Conservation (phyloP, 2,329 filamentous ascomycete genomes). For the Aspergillus sp. region DNA sequence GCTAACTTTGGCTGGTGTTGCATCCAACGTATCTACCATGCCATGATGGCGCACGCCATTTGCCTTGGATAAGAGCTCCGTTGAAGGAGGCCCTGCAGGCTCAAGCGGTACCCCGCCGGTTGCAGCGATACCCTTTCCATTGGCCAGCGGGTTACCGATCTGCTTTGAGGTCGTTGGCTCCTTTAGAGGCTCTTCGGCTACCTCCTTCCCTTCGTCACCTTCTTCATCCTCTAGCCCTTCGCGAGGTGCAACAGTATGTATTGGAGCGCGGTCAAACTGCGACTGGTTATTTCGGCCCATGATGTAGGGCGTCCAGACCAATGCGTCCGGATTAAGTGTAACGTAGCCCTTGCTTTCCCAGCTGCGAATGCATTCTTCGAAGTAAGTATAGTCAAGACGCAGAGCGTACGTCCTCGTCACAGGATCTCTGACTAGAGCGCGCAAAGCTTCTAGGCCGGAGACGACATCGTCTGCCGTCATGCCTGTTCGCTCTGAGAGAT, state of each 20-base stretch:
- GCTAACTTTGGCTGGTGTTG: slow-evolving; percentile 15
- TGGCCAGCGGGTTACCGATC: slow-evolving; percentile 18
- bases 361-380: slow-evolving; percentile 82
- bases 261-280: slow-evolving; percentile 79
- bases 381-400: slow-evolving; percentile 82
- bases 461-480: slow-evolving; percentile 97
- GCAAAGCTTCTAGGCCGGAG: slow-evolving; percentile 85
- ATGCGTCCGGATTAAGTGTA: slow-evolving; percentile 74
- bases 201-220: slow-evolving; percentile 32
- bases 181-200: slow-evolving; percentile 26
- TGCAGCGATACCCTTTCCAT: slow-evolving; percentile 22
- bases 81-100: slow-evolving; percentile 43
- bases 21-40: slow-evolving; percentile 21
- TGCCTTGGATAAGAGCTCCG: slow-evolving; percentile 31
- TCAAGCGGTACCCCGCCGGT: slow-evolving; percentile 28
- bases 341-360: slow-evolving; percentile 91
- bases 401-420: slow-evolving; percentile 87
- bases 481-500: slow-evolving; percentile 79
- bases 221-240: slow-evolving; percentile 59
- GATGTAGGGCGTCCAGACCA: slow-evolving; percentile 96
- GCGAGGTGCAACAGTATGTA: slow-evolving; percentile 85
- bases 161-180: slow-evolving; percentile 14
- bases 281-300: slow-evolving; percentile 86
- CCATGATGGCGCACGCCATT: slow-evolving; percentile 34
- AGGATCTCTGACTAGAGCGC: slow-evolving; percentile 87